These are phyloP conservation scores for Citrus sp. DNA, from an alignment of 345 rosid species.

Conservation along the genomic window DNA sequence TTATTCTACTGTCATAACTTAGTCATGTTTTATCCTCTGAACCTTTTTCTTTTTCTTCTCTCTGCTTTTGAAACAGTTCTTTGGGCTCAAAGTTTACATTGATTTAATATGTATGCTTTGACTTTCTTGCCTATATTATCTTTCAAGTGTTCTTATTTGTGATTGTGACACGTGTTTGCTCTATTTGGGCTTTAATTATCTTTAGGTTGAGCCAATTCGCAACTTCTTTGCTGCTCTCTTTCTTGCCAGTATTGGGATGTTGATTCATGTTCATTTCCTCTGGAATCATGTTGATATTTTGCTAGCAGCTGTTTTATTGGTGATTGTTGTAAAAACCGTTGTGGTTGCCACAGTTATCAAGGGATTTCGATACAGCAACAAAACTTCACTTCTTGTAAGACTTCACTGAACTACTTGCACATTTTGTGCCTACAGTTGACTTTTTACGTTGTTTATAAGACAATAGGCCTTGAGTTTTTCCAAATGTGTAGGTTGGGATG, in stretches of 20 bases:
- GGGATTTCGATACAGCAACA: slow-evolving; percentile 87
- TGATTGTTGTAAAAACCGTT: slow-evolving; percentile 67
- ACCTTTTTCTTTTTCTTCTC: neutral
- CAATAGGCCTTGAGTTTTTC: slow-evolving; percentile 18
- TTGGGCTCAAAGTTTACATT: neutral
- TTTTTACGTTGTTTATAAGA: slow-evolving; percentile 5
- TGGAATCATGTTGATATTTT: slow-evolving; percentile 93
- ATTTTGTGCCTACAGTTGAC: neutral
- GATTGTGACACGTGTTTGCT: neutral
- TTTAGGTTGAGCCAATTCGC: slow-evolving; percentile 89
- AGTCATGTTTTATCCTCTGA: neutral
- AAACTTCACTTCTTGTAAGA: slow-evolving; percentile 82
- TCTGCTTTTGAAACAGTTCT: neutral
- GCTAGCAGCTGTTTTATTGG: slow-evolving; percentile 77
- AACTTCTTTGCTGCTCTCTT: slow-evolving; percentile 92
- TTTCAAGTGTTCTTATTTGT: neutral
- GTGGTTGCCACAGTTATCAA: slow-evolving; percentile 69
- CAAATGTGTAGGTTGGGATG: slow-evolving; percentile 69
- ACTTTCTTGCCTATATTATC: neutral
- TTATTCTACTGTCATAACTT: neutral
- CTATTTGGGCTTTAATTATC: slow-evolving; percentile 8
- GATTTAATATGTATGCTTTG: neutral
- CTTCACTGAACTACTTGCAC: neutral
- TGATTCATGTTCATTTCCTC: slow-evolving; percentile 84
- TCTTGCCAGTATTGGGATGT: slow-evolving; percentile 93